Evolutionary conservation across 1,284 basidiomycete genomes (phyloP).

Genomic region (Termitomyces sp.): DNA sequence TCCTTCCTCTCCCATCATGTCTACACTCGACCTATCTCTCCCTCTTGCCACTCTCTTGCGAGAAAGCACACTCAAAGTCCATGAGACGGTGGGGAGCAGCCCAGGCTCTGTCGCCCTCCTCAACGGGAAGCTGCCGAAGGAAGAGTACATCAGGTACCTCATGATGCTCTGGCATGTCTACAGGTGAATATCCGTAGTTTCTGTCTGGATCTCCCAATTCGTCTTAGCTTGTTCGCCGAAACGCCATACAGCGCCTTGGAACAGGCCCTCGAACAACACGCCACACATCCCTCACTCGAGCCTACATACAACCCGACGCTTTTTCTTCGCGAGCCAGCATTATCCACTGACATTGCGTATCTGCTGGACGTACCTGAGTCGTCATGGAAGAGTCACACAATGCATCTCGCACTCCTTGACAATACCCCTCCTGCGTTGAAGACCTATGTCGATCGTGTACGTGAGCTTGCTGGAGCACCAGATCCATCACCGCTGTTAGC

Average conservation of each 20-base stretch:
- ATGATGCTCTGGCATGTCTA: constrained; percentile 80
- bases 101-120: constrained; percentile 57
- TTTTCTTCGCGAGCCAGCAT: constrained; percentile 53
- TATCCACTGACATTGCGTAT: constrained; percentile 65
- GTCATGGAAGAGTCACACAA: constrained; percentile 52
- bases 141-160: constrained; percentile 68
- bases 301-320: constrained; percentile 70
- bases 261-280: constrained; percentile 57
- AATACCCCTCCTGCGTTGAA: constrained; percentile 47
- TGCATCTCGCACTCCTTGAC: constrained; percentile 41
- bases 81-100: constrained; percentile 59
- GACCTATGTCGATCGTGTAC: constrained; percentile 49
- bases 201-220: neutral
- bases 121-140: constrained; percentile 54
- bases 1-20: constrained; percentile 22
- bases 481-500: constrained; percentile 62
- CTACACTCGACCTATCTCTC: constrained; percentile 37
- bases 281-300: constrained; percentile 56
- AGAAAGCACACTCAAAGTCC: constrained; percentile 55
- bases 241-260: constrained; percentile 52
- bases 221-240: neutral
- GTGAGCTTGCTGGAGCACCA: constrained; percentile 38
- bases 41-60: constrained; percentile 48
- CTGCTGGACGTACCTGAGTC: constrained; percentile 53
- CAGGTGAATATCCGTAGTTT: constrained; percentile 45